These are phyloP conservation scores for Sequoia sempervirens DNA, from an alignment of 75 land plant genomes.

Conservation along the genomic window DNA sequence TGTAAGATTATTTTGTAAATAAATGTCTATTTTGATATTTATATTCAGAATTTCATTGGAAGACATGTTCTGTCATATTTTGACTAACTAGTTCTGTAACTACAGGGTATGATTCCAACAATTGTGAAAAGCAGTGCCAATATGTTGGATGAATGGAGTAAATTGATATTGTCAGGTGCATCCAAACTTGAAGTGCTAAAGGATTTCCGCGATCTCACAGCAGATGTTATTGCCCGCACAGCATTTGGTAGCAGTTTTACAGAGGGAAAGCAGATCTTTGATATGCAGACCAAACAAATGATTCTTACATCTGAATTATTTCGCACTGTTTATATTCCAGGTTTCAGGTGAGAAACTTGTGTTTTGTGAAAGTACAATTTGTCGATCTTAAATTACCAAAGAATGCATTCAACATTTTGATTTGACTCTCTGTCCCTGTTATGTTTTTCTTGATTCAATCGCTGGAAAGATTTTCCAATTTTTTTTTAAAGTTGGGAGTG, in stretches of 20 bases:
- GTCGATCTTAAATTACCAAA: neutral
- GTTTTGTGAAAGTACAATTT: neutral
- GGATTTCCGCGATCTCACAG: constrained; percentile 17
- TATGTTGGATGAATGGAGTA: constrained; percentile 9
- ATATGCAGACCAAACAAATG: constrained; percentile 16
- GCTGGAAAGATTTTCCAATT: too few relatives aligned
- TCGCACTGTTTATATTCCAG: neutral
- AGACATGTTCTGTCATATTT: too few relatives aligned
- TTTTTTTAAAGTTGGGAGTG: too few relatives aligned
- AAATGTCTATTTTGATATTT: too few relatives aligned
- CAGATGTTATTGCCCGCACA: constrained; percentile 31
- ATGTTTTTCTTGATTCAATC: too few relatives aligned
- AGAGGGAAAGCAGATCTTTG: constrained; percentile 24
- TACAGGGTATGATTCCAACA: neutral
- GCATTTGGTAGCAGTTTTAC: constrained; percentile 34
- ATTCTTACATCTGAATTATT: neutral
- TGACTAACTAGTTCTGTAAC: too few relatives aligned
- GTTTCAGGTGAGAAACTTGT: neutral
- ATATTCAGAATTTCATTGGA: too few relatives aligned
- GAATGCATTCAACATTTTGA: neutral
- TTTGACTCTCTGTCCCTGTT: too few relatives aligned
- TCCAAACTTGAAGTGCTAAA: constrained; percentile 16
- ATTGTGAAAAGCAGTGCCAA: constrained; percentile 1
- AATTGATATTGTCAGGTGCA: neutral
- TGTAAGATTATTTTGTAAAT: too few relatives aligned